phyloP scores from a whole-genome alignment of 306 rosid species.

The Quillaja saponaria region DNA sequence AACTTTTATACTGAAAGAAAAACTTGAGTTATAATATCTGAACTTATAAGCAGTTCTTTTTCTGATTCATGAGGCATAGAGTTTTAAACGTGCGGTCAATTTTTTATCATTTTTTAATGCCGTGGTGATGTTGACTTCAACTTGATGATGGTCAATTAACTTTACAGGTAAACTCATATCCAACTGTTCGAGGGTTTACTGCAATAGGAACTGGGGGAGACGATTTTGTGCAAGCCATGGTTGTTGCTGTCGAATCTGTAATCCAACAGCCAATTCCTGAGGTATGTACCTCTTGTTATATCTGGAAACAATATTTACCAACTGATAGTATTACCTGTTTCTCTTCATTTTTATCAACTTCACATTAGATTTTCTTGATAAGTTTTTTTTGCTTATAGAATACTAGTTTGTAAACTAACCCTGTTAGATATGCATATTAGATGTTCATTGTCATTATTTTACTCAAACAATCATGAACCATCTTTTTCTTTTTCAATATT shows the following conservation, averaged over 20 bases:
- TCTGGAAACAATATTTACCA: constrained; percentile 1
- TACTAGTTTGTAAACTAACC: neutral
- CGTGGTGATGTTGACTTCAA: neutral
- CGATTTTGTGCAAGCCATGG: constrained; percentile 90
- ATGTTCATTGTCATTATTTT: neutral
- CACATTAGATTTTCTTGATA: neutral
- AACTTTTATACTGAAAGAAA: neutral
- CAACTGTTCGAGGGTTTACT: constrained; percentile 87
- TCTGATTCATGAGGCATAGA: too few relatives aligned
- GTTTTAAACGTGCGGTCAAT: neutral
- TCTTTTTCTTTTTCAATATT: neutral
- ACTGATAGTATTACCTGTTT: neutral
- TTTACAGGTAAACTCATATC: constrained; percentile 95
- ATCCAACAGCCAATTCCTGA: constrained; percentile 75
- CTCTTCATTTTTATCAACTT: constrained; percentile 9
- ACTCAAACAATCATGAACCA: neutral
- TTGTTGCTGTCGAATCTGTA: constrained; percentile 87
- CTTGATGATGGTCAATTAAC: too few relatives aligned
- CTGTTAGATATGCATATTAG: neutral
- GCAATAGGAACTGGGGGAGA: constrained; percentile 96
- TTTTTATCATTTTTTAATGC: neutral
- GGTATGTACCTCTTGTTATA: constrained; percentile 37
- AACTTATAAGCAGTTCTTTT: too few relatives aligned
- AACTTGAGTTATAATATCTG: constrained; percentile 1
- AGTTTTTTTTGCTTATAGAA: neutral